phyloP scores from a whole-genome alignment of 2,329 filamentous ascomycete species.

The Fusarium sp. region DNA sequence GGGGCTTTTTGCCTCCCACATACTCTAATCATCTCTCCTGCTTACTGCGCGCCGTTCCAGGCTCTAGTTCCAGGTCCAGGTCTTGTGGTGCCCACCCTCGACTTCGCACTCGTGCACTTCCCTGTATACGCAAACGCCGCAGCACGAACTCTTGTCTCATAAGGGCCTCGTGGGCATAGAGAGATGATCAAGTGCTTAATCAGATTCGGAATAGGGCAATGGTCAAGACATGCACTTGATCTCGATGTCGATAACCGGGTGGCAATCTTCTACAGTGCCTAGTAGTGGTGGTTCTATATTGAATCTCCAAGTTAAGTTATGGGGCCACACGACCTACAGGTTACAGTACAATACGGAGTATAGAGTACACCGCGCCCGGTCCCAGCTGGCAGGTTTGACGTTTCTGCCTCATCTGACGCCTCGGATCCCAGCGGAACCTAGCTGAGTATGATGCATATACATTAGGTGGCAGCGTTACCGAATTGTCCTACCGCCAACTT shows the following conservation, averaged over 20 bases:
- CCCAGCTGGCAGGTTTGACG: slow-evolving; percentile 26
- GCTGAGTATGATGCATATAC: background rate
- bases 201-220: slow-evolving; percentile 8
- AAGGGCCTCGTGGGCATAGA: background rate
- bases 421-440: background rate
- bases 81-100: background rate
- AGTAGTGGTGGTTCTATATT: background rate
- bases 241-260: slow-evolving; percentile 4
- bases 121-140: slow-evolving; percentile 32
- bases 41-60: slow-evolving; percentile 25
- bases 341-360: background rate
- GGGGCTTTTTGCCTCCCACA: background rate
- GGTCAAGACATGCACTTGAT: background rate
- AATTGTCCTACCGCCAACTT: background rate
- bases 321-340: background rate
- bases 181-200: background rate
- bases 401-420: slow-evolving; percentile 16
- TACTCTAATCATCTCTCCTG: background rate
- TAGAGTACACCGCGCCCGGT: slow-evolving; percentile 3
- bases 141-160: background rate
- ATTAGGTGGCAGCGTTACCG: background rate
- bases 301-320: background rate
- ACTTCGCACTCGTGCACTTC: slow-evolving; percentile 18
- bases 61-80: slow-evolving; percentile 4
- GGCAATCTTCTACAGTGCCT: background rate